Evolutionary conservation across 108 stramenopile species (phyloP), one percentile per base, ranked within the genome.

Genomic region (Fragilaria crotonensis): DNA sequence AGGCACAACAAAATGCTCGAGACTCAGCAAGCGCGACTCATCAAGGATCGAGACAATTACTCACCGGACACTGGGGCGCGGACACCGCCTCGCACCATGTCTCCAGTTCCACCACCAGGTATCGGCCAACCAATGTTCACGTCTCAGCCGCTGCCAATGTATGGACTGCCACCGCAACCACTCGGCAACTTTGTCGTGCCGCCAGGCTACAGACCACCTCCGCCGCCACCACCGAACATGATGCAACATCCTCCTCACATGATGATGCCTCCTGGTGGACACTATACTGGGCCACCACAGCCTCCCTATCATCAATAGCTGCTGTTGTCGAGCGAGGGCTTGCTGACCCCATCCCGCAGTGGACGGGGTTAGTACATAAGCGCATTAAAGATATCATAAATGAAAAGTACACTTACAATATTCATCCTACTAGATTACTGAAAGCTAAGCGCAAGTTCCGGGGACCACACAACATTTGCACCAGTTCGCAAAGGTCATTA

Each of bases 1-100:
- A 74, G 77, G 2, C 87, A 93, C 63, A 46, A 67, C 19, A 75
- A 52, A 28, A 88, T 85, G 83, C 64, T 92, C 17, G 72, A 69
- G 29, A 71, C 73, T 27, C 90, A 92, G 64, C 61, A 66, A 44
- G 77, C 72, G 48, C 78, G 73, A 25, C 64, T 92, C 27, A 50
- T 71, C 21, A 67, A 84, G 45, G 26, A 27, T 47, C 36, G 36
- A 11, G 36, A 41, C 36, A 41, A 14, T 14, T 41, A 7, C 36
- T 11, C 14, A 7, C 36, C 36, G 36, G 14, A 41, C 7, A 11
- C 36, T 41, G 36, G 14, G 36, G 11, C 36, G 11, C 14, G 14
- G 7, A 14, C 36, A 41, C 36, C 14, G 36, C 36, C 36, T 41
- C 36, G 11, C 36, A 41, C 36, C 36, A 41, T 41, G 36, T 41